Evolutionary conservation across 108 stramenopile genomes (phyloP), one percentile per base, ranked within the genome.

Genomic region (Craspedostauros australis): DNA sequence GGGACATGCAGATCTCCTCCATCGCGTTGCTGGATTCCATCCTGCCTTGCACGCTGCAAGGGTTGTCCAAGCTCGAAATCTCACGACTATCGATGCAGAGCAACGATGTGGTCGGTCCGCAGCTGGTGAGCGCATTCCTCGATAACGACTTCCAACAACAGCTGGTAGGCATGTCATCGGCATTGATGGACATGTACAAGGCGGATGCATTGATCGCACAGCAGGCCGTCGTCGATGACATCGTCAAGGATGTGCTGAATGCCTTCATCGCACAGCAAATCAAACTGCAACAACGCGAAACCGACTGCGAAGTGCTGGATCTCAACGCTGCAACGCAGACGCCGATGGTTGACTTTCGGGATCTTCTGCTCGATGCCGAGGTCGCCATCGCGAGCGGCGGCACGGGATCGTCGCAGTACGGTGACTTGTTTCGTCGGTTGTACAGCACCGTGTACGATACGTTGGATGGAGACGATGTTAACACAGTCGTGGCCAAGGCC

Each of bases 341-440:
- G 63, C 64, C n/a, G 0, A 21, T 76, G 12, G 42, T 85, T 18
- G 75, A 85, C 42, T 80, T 73, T 63, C 76, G 72, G 1, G 79
- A 85, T 8, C 54, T 81, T 16, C 29, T 85, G 3, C 57, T 80
- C 4, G 25, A 62, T 1, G 54, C 68, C 39, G 37, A 38, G 0
- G 34, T 49, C 12, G 36, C 76, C 8, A 15, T 34, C 0, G 28
- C 64, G 23, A 43, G 74, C 33, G 62, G 59, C 11, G 73, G 66
- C 8, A 50, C 29, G 18, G 80, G 76, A 16, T 46, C 33, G 7
- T 54, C 59, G 8, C 65, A 60, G 7, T 85, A 85, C 43, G 83
- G 83, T 4, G 54, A 70, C 39, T 29, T 79, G 1, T 70, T 85
- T 25, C 45, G 44, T 0, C 21, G 38, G 18, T 5, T 74, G 2